These are phyloP conservation scores for Neurospora sublineolata DNA, from an alignment of 495 filamentous ascomycete genomes.

Conservation along the genomic window DNA sequence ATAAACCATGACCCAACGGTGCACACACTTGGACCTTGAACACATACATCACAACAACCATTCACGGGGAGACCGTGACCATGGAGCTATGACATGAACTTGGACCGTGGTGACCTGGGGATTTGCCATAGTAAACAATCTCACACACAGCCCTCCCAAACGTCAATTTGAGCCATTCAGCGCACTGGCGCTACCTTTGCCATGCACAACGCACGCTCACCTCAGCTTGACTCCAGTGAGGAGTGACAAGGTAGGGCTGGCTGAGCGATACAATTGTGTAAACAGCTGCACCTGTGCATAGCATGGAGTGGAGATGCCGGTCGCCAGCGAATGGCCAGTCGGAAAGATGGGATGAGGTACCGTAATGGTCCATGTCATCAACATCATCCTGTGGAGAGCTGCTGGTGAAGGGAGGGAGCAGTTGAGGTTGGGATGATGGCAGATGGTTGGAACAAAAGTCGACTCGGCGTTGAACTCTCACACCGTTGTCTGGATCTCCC, in stretches of 20 bases:
- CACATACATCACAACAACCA: neutral
- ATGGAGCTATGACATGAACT: neutral
- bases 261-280: neutral
- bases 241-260: neutral
- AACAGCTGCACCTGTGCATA: neutral
- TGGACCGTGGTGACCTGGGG: neutral
- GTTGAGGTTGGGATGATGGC: neutral
- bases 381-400: neutral
- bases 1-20: neutral
- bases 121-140: neutral
- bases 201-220: neutral
- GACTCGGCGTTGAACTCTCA: neutral
- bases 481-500: neutral
- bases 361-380: neutral
- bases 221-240: neutral
- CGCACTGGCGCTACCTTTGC: neutral
- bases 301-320: neutral
- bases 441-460: neutral
- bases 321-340: neutral
- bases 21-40: neutral
- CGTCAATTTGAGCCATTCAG: neutral
- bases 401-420: slow-evolving; percentile 1
- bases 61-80: neutral
- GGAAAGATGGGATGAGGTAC: neutral
- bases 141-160: neutral